These are phyloP conservation scores for Neocallimastix lanati DNA, from an alignment of 192 early-diverging fungal species.

Conservation along the genomic window DNA sequence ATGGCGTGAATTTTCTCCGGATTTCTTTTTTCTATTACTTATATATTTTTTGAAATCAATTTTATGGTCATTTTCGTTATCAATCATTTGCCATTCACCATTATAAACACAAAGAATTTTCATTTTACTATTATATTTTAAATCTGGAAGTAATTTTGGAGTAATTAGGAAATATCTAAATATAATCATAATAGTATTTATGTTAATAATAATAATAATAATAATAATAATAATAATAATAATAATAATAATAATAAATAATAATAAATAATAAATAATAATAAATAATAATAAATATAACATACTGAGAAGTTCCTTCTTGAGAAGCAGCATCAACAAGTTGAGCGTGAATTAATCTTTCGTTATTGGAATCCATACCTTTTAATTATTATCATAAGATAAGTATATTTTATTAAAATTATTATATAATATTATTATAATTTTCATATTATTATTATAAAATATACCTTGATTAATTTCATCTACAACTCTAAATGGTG, in stretches of 20 bases:
- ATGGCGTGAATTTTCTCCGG: not conserved
- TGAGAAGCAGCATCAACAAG: slow-evolving; percentile 68
- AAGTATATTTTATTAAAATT: not conserved
- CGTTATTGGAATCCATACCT: slow-evolving; percentile 91
- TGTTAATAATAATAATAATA: no score
- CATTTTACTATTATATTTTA: slow-evolving; percentile 83
- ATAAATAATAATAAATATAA: not conserved
- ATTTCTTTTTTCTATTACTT: not conserved
- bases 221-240: no score
- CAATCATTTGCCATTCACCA: slow-evolving; percentile 66
- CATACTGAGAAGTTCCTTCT: slow-evolving; percentile 47
- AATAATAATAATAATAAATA: no score
- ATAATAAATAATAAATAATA: not conserved
- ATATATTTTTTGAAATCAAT: not conserved
- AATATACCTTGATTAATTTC: slow-evolving; percentile 82
- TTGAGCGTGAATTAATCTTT: slow-evolving; percentile 81
- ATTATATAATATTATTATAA: no score
- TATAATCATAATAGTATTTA: no score
- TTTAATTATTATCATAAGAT: not conserved
- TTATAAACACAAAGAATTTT: slow-evolving; percentile 84
- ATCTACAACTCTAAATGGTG: slow-evolving; percentile 96
- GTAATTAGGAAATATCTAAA: slow-evolving; percentile 93
- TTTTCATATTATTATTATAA: no score
- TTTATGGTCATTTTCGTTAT: not conserved
- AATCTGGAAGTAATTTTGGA: slow-evolving; percentile 88